Evolutionary conservation across 2,329 filamentous ascomycete genomes (phyloP).

Genomic region (Penicillium sp.): DNA sequence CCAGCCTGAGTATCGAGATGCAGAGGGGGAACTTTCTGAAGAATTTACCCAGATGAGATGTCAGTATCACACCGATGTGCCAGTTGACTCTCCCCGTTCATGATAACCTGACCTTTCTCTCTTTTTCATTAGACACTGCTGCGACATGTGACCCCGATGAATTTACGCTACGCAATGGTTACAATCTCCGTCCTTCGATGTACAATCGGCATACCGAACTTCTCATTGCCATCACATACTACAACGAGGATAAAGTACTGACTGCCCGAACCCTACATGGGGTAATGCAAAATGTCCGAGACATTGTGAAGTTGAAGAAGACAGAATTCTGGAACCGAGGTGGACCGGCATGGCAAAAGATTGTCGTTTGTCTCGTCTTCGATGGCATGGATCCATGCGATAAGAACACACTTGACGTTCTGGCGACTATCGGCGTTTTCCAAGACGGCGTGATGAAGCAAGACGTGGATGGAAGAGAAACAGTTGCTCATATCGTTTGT

Average conservation of each 20-base stretch:
- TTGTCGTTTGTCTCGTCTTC: conserved; percentile 88
- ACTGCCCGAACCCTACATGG: conserved; percentile 82
- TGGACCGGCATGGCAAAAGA: conserved; percentile 95
- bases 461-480: conserved; percentile 90
- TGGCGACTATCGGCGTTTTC: conserved; percentile 86
- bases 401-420: conserved; percentile 80
- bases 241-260: conserved; percentile 93
- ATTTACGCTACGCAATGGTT: conserved; percentile 93
- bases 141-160: conserved; percentile 94
- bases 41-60: conserved; percentile 15
- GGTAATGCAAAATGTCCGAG: conserved; percentile 94
- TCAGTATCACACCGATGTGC: conserved; percentile 1
- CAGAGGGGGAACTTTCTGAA: conserved; percentile 11
- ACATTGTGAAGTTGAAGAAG: conserved; percentile 95
- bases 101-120: neutral
- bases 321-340: conserved; percentile 98
- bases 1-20: conserved; percentile 10
- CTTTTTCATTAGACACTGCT: conserved; percentile 58
- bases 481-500: conserved; percentile 69
- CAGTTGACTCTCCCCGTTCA: neutral
- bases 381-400: conserved; percentile 93
- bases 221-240: conserved; percentile 91
- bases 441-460: conserved; percentile 96
- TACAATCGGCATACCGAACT: conserved; percentile 95
- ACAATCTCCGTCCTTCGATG: conserved; percentile 91